A percentile compares a stretch with the other conserved stretches of the same genome.
Evolutionary conservation across 306 rosid genomes (phyloP).

Genomic region (Quercus agrifolia): DNA sequence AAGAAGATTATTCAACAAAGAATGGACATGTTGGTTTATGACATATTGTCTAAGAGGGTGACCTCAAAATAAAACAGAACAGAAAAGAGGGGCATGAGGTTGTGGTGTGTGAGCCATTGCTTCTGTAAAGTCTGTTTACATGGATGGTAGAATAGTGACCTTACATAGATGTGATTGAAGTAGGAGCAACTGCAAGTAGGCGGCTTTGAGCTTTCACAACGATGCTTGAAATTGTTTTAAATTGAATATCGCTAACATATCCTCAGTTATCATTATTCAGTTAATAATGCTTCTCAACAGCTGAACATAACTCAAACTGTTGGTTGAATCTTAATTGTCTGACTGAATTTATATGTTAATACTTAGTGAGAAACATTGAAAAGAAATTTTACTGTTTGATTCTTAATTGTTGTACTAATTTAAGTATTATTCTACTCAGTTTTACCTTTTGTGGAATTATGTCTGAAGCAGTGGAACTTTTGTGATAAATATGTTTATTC

Average conservation of each 20-base stretch:
- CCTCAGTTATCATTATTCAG: constrained; percentile 1
- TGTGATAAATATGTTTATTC: constrained; percentile 24
- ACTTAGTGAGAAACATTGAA: background rate
- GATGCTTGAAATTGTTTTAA: background rate
- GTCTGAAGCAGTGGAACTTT: constrained; percentile 12
- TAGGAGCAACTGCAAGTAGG: background rate
- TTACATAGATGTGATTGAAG: background rate
- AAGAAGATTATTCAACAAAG: background rate
- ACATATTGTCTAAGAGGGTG: background rate
- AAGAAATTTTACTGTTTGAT: background rate
- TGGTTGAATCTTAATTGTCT: constrained; percentile 1
- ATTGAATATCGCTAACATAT: background rate
- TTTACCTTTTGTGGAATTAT: background rate
- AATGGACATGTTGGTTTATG: background rate
- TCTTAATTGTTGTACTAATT: background rate
- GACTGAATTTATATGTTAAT: background rate
- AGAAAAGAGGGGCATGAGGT: background rate
- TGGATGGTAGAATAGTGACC: background rate
- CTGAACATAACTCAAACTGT: constrained; percentile 1
- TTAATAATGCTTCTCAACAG: background rate
- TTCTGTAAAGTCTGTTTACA: background rate
- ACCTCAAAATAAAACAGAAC: background rate
- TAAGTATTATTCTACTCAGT: background rate
- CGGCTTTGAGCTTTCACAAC: background rate
- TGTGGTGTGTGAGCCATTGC: background rate